Evolutionary conservation across 148 eudicot species (phyloP).

Genomic region (Linanthus parryae): DNA sequence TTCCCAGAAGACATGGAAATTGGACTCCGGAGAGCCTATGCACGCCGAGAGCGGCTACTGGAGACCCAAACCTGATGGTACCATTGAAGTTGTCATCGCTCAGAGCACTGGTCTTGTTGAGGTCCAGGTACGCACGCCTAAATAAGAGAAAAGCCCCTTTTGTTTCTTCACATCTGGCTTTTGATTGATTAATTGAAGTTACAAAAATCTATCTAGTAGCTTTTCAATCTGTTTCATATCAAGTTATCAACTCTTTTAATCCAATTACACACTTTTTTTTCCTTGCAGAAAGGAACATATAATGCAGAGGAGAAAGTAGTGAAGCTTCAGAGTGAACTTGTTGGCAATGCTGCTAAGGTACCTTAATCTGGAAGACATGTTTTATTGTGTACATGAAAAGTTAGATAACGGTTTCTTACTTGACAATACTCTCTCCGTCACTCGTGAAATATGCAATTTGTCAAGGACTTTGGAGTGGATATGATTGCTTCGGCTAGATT

Average conservation of each 20-base stretch:
- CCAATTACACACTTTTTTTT: slow-evolving; percentile 3
- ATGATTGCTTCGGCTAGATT: too few species aligned
- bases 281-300: slow-evolving; percentile 41
- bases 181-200: too few species aligned
- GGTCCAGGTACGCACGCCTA: slow-evolving; percentile 32
- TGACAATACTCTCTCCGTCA: too few species aligned
- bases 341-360: slow-evolving; percentile 60
- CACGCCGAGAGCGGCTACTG: slow-evolving; percentile 50
- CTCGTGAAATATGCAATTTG: too few species aligned
- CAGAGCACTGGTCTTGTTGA: slow-evolving; percentile 58
- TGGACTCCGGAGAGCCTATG: slow-evolving; percentile 45
- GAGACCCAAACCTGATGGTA: slow-evolving; percentile 44
- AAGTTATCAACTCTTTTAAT: too few species aligned
- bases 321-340: slow-evolving; percentile 39
- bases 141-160: too few species aligned
- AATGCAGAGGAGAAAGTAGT: slow-evolving; percentile 29
- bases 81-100: slow-evolving; percentile 51
- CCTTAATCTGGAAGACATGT: neutral
- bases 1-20: slow-evolving; percentile 51
- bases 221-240: too few species aligned
- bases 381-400: too few species aligned
- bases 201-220: too few species aligned
- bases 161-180: too few species aligned
- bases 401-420: too few species aligned
- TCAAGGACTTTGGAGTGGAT: too few species aligned